Conservation (phyloP, 176 grass and related monocot genomes). For the Guadua angustifolia region DNA sequence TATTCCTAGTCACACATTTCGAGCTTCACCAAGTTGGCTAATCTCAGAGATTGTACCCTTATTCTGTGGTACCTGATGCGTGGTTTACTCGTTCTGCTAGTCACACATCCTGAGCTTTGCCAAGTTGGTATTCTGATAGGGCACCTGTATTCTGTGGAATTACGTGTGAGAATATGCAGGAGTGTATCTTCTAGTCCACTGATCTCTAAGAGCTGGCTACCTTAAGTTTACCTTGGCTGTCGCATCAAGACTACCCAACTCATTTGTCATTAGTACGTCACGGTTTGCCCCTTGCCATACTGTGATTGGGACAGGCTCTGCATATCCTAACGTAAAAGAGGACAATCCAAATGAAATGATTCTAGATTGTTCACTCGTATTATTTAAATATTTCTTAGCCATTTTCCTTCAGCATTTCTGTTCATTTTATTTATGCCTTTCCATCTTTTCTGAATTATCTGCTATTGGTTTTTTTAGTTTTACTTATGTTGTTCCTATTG, state of each 20-base stretch:
- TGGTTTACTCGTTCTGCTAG: slow-evolving; percentile 25
- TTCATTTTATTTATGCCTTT: too few species aligned
- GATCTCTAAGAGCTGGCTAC: slow-evolving; percentile 36
- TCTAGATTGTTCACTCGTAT: too few species aligned
- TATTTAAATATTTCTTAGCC: too few species aligned
- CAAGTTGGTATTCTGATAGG: background rate
- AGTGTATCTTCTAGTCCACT: slow-evolving; percentile 17
- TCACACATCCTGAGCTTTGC: slow-evolving; percentile 19
- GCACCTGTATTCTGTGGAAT: background rate
- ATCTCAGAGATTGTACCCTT: background rate
- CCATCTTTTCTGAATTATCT: too few species aligned
- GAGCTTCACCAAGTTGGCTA: slow-evolving; percentile 36
- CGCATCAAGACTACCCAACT: slow-evolving; percentile 14
- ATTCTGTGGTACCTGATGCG: slow-evolving; percentile 2
- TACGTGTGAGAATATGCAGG: background rate
- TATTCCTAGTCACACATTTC: slow-evolving; percentile 53
- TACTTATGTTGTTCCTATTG: too few species aligned
- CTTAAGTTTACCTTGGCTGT: slow-evolving; percentile 30
- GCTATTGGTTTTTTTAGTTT: too few species aligned
- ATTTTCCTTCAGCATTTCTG: too few species aligned
- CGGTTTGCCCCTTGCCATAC: background rate
- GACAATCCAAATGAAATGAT: background rate
- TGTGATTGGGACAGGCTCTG: slow-evolving; percentile 32
- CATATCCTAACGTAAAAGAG: background rate
- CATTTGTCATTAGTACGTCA: slow-evolving; percentile 1